phyloP scores from a whole-genome alignment of 768 basidiomycete genomes.

The Boletus bicolor region DNA sequence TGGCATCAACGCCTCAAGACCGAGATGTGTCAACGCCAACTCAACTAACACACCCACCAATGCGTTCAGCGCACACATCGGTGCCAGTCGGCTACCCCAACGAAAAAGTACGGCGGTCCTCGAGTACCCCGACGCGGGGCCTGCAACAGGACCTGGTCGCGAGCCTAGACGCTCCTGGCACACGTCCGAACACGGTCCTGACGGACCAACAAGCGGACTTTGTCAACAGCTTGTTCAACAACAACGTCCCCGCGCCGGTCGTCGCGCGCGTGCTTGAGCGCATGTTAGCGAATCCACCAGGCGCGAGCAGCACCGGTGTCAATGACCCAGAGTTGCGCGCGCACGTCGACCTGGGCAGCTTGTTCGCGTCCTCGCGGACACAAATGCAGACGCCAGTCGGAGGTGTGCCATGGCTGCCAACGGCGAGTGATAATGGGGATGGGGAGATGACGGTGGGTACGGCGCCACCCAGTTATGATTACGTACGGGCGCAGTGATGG shows the following conservation, averaged over 20 bases:
- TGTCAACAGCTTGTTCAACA: conserved; percentile 24
- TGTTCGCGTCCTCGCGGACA: neutral
- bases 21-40: neutral
- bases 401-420: conserved; percentile 36
- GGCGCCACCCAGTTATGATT: conserved; percentile 26
- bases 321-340: conserved; percentile 15
- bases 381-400: neutral
- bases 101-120: conserved; percentile 12
- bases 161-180: neutral
- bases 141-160: neutral
- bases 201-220: conserved; percentile 27
- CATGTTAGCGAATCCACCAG: conserved; percentile 22
- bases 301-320: conserved; percentile 6
- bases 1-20: neutral
- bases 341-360: neutral
- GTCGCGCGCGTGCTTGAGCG: conserved; percentile 26
- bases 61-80: neutral
- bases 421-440: conserved; percentile 34
- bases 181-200: neutral
- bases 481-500: conserved; percentile 9
- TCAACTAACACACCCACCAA: neutral
- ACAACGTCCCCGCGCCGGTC: conserved; percentile 26
- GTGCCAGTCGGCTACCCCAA: neutral
- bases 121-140: neutral
- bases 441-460: conserved; percentile 27